These are phyloP conservation scores for Rhynchosporium agropyri DNA, from an alignment of 2,329 filamentous ascomycete genomes.

Conservation along the genomic window DNA sequence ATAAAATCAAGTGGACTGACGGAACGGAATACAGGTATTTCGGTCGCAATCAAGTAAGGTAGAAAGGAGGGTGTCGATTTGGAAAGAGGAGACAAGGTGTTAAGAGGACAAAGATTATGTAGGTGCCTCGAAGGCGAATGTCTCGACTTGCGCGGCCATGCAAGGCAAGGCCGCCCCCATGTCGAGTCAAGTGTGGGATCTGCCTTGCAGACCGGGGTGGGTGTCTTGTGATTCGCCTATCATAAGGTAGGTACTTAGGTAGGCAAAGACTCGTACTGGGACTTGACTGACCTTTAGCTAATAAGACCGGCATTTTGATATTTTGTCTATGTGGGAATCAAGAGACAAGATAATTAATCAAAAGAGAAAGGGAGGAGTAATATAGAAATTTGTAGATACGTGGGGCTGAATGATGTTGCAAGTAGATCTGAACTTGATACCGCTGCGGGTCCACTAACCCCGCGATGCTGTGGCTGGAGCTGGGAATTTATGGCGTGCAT, in stretches of 20 bases:
- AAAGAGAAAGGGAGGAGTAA: neutral
- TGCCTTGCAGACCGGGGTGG: neutral
- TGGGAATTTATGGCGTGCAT: neutral
- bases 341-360: neutral
- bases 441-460: conserved; percentile 2
- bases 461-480: conserved; percentile 6
- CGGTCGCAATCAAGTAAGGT: neutral
- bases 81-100: neutral
- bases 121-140: conserved; percentile 24
- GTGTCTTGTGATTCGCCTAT: conserved; percentile 26
- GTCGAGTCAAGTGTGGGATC: neutral
- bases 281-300: conserved; percentile 37
- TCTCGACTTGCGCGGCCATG: conserved; percentile 18
- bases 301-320: conserved; percentile 37
- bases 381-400: neutral
- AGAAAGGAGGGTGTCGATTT: conserved; percentile 12
- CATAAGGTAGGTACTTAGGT: neutral
- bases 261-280: conserved; percentile 15
- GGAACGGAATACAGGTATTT: conserved; percentile 4
- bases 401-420: neutral
- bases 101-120: conserved; percentile 6
- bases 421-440: neutral
- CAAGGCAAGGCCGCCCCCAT: conserved; percentile 4
- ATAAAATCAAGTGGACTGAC: conserved; percentile 15
- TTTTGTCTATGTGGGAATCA: conserved; percentile 16